Evolutionary conservation across 1,284 basidiomycete species (phyloP).

Genomic region (Sanghuangporus sanghuang): DNA sequence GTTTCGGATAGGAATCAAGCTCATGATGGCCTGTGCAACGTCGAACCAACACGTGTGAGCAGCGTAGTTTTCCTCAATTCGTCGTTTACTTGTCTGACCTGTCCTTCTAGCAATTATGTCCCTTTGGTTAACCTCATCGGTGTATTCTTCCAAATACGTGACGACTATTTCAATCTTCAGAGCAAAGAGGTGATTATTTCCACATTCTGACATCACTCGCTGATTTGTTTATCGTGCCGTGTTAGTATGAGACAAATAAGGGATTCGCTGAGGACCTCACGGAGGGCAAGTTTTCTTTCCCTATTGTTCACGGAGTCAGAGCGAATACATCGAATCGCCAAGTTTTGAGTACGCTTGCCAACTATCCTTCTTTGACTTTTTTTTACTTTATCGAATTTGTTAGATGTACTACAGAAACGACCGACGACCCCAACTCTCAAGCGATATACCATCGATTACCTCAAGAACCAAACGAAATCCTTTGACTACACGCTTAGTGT

Average conservation of each 20-base stretch:
- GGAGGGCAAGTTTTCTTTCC: constrained; percentile 98
- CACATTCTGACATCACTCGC: neutral
- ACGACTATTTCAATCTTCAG: constrained; percentile 96
- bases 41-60: constrained; percentile 55
- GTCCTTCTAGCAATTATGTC: constrained; percentile 67
- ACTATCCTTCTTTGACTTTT: neutral
- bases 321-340: constrained; percentile 70
- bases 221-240: neutral
- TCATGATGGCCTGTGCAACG: constrained; percentile 90
- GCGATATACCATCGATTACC: constrained; percentile 72
- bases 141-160: constrained; percentile 92
- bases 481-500: constrained; percentile 73
- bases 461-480: constrained; percentile 64
- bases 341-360: constrained; percentile 63
- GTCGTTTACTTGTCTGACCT: neutral
- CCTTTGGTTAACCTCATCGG: constrained; percentile 94
- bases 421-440: constrained; percentile 80
- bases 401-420: constrained; percentile 86
- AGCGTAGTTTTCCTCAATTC: neutral
- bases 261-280: constrained; percentile 94
- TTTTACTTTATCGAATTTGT: neutral
- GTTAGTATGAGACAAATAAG: constrained; percentile 87
- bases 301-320: constrained; percentile 83
- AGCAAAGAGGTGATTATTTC: constrained; percentile 58
- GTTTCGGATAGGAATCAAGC: constrained; percentile 87